These are phyloP conservation scores for Cryphonectria parasitica DNA, from an alignment of 2,329 filamentous ascomycete genomes.

Conservation along the genomic window DNA sequence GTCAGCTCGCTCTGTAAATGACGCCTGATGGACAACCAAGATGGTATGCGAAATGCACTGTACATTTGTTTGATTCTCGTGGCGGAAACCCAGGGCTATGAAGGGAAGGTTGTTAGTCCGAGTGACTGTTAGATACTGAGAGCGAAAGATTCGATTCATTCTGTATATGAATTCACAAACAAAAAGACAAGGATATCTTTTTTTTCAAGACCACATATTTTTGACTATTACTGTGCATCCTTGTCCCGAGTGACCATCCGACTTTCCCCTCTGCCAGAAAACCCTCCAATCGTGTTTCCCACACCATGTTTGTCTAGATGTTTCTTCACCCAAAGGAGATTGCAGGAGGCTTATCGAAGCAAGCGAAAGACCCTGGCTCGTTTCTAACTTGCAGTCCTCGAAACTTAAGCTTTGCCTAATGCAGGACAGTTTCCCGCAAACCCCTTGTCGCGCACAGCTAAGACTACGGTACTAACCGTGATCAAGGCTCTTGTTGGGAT, in stretches of 20 bases:
- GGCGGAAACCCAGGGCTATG: not conserved
- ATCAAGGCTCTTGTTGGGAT: not conserved
- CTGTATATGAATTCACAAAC: constrained; percentile 8
- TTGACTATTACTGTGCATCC: not conserved
- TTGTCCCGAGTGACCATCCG: not conserved
- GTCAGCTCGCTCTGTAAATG: constrained; percentile 6
- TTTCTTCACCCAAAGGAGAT: not conserved
- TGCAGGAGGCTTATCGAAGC: not conserved
- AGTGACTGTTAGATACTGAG: not conserved
- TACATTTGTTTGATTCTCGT: not conserved
- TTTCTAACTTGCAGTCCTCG: not conserved
- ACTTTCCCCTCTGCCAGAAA: not conserved
- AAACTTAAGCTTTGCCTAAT: constrained; percentile 1
- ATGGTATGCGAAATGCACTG: not conserved
- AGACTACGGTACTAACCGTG: not conserved
- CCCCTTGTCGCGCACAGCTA: not conserved
- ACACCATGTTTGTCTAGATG: not conserved
- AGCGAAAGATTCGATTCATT: constrained; percentile 10
- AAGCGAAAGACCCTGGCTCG: not conserved
- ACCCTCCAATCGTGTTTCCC: not conserved
- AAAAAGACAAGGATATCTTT: not conserved
- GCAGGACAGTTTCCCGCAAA: not conserved
- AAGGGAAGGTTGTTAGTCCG: not conserved
- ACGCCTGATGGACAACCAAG: no score
- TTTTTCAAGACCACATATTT: not conserved